These are phyloP conservation scores for Luvunga scandens DNA, from an alignment of 345 rosid species.

Conservation along the genomic window DNA sequence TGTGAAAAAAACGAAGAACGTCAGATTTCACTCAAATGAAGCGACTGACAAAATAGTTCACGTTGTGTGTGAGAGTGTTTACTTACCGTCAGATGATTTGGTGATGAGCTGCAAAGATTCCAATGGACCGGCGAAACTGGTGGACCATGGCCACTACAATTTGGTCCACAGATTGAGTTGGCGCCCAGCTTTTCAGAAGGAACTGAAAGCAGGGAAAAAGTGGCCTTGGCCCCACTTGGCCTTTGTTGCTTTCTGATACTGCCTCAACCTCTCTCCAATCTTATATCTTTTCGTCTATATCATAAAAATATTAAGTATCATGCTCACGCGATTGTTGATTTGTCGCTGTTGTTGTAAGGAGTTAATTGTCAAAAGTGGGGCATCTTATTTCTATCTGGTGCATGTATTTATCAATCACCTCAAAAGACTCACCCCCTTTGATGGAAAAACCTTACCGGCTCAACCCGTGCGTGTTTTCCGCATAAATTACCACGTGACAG, in stretches of 20 bases:
- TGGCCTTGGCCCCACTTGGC: background rate
- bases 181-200: background rate
- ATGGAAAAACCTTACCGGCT: background rate
- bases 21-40: background rate
- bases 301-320: too few relatives aligned
- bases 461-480: too few relatives aligned
- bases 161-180: constrained; percentile 9
- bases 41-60: background rate
- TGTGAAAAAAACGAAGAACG: background rate
- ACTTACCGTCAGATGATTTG: background rate
- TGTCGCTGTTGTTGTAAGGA: background rate
- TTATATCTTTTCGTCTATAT: background rate
- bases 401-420: background rate
- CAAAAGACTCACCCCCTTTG: too few relatives aligned
- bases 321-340: background rate
- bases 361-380: background rate
- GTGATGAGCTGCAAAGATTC: constrained; percentile 16
- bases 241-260: background rate
- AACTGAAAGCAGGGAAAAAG: background rate
- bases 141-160: constrained; percentile 1
- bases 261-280: background rate
- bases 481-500: too few relatives aligned
- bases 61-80: background rate
- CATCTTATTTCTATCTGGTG: background rate
- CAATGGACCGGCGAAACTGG: constrained; percentile 5